Base-by-base conservation (phyloP, 371 early-diverging fungal species). In the Batkoa obscura region DNA sequence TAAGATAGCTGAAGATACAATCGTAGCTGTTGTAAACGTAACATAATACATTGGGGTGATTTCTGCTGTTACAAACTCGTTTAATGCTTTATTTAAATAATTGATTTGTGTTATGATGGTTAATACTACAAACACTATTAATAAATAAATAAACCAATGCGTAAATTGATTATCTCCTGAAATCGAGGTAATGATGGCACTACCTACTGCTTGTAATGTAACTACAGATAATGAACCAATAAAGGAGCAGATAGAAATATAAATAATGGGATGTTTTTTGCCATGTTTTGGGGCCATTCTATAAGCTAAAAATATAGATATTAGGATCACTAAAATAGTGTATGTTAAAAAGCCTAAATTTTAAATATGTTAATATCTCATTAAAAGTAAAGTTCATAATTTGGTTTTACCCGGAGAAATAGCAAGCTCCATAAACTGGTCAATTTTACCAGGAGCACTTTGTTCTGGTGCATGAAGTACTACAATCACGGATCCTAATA, bases 1-100 rank as follows among this genome's bases (percentile, higher is more conserved):
- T 1, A 94, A 66, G 13, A 90, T 79, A 12, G 87, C 83, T 0
- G 90, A 84, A 17, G 91, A 90, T 41, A 86, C 68, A 48, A 94
- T 87, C 3, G 95, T 94, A 36, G 88, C 75, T 9, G 91, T 84
- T 12, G 94, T 94, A 66, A 94, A 94, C 45, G 86, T 74, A 15
- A 94, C 94, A 59, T 92, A 94, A 67, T 94, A 94, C 38, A 90
- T 83, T 17, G 88, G 89, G 1, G 90, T 89, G 37, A 89, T 89
- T 53, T 87, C 64, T 50, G 91, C 90, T 6, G 94, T 91, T 57
- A 86, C 86, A 67, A 91, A 94, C 39, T 86, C 60, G 60, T 91
- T 92, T 32, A 94, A 74, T 9, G 95, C 92, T 68, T 94, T 94
- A 75, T 94, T 94, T 50, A 94, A 83, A 64, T 94, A 94, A 64